A percentile compares a stretch with the other conserved stretches of the same genome.
Evolutionary conservation across 1,284 basidiomycete genomes (phyloP).

Genomic region (Trichosporon ovoides): DNA sequence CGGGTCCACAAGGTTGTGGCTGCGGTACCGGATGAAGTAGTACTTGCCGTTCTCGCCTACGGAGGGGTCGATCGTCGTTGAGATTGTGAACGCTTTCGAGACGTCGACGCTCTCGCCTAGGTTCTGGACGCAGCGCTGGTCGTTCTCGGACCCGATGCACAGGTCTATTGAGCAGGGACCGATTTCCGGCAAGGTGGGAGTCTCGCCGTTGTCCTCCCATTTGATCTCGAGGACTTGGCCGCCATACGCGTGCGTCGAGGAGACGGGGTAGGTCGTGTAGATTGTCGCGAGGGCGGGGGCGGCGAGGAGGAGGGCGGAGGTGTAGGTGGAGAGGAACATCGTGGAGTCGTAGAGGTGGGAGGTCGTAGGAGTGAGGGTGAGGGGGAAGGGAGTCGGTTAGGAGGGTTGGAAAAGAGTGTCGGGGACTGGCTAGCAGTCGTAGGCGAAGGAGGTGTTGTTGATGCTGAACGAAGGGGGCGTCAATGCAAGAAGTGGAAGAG

Average conservation of each 20-base stretch:
- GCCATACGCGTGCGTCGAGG: conserved; percentile 54
- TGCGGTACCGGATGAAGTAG: conserved; percentile 59
- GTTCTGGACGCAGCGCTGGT: conserved; percentile 60
- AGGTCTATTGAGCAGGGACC: conserved; percentile 62
- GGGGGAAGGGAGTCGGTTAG: not conserved
- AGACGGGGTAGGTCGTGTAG: conserved; percentile 50
- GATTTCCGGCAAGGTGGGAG: conserved; percentile 58
- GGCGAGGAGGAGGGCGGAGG: conserved; percentile 52
- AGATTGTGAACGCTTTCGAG: conserved; percentile 53
- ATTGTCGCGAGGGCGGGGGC: conserved; percentile 40
- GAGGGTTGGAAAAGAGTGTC: not conserved
- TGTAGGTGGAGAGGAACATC: conserved; percentile 27
- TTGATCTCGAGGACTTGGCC: conserved; percentile 58
- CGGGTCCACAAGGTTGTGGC: conserved; percentile 52
- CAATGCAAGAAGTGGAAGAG: too few relatives aligned
- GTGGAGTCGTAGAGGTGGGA: too few relatives aligned
- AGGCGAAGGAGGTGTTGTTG: too few relatives aligned
- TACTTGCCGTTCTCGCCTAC: conserved; percentile 58
- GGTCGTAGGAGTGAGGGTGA: not conserved
- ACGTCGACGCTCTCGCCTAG: conserved; percentile 61
- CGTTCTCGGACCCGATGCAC: conserved; percentile 53
- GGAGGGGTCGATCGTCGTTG: conserved; percentile 58
- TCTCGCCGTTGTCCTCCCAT: conserved; percentile 62
- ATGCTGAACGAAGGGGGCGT: too few relatives aligned
- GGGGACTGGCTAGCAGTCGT: not conserved